phyloP scores from a whole-genome alignment of 305 asterid species.

The Fraxinus velutina region DNA sequence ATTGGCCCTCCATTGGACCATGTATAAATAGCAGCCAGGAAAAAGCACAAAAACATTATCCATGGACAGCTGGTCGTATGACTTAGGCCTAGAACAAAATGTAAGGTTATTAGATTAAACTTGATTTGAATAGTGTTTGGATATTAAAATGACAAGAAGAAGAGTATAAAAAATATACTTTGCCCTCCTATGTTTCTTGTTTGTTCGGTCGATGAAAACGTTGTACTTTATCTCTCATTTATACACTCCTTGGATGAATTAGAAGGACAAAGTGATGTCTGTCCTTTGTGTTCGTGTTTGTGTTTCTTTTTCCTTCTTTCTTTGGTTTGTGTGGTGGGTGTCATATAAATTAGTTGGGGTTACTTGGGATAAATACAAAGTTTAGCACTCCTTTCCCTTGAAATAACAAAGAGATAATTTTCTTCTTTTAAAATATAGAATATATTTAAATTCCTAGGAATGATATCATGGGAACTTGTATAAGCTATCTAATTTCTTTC shows the following conservation, averaged over 20 bases:
- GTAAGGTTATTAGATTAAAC: not conserved
- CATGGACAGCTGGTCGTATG: not conserved
- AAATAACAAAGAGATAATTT: not conserved
- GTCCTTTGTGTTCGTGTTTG: slow-evolving; percentile 10
- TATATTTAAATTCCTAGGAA: not conserved
- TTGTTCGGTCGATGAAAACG: slow-evolving; percentile 51
- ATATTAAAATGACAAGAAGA: slow-evolving; percentile 23
- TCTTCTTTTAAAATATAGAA: not conserved
- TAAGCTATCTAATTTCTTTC: not conserved
- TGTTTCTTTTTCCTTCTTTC: not conserved
- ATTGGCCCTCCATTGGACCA: slow-evolving; percentile 9
- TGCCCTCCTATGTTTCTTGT: slow-evolving; percentile 38
- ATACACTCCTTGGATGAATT: slow-evolving; percentile 28
- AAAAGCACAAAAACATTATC: not conserved
- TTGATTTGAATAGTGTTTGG: slow-evolving; percentile 8
- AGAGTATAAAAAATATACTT: slow-evolving; percentile 27
- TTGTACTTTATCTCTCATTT: slow-evolving; percentile 27
- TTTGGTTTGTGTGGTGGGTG: not conserved
- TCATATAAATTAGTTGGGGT: not conserved
- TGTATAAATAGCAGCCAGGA: not conserved
- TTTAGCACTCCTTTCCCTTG: not conserved
- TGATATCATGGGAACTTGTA: not conserved
- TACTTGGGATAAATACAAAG: not conserved
- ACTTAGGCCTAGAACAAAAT: slow-evolving; percentile 6
- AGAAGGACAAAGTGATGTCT: slow-evolving; percentile 23